Percentiles rank a stretch among this genome's conserved stretches.
Evolutionary conservation across 495 filamentous ascomycete species (phyloP).

Genomic region (Tuber microsphaerosporum): DNA sequence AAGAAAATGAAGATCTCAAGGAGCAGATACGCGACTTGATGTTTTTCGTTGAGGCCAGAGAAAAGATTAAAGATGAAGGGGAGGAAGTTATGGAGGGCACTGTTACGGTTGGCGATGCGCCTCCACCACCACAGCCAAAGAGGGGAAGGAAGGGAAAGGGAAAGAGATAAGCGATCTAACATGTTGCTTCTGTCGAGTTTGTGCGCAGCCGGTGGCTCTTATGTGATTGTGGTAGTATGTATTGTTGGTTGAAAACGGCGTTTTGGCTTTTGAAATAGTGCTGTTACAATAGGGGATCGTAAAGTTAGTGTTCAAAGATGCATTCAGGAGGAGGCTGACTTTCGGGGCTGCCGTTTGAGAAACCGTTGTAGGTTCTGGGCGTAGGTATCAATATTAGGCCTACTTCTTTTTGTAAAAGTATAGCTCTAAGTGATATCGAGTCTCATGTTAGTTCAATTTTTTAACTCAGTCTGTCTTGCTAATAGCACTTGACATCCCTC

Average conservation of each 20-base stretch:
- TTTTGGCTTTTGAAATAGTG: neutral
- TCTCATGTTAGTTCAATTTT: neutral
- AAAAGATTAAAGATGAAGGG: conserved; percentile 66
- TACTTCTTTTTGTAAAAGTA: neutral
- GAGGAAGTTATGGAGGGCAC: conserved; percentile 55
- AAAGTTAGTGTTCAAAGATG: neutral
- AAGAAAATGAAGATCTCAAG: conserved; percentile 56
- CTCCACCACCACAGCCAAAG: conserved; percentile 26
- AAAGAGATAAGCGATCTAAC: conserved; percentile 12
- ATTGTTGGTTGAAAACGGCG: neutral
- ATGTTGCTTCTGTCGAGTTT: neutral
- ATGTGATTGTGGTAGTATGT: neutral
- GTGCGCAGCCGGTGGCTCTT: neutral
- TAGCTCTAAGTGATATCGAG: neutral
- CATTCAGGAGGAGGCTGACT: neutral
- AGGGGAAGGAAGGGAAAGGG: conserved; percentile 36
- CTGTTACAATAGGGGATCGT: neutral
- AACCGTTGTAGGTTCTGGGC: neutral
- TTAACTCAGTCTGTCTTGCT: neutral
- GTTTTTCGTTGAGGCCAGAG: conserved; percentile 77
- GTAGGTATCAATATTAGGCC: neutral
- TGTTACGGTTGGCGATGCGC: conserved; percentile 37
- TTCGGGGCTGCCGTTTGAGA: neutral
- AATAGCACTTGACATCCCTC: neutral
- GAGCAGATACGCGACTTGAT: conserved; percentile 86